Conservation (phyloP, 2,329 filamentous ascomycete species). For the Xylogone sp. region DNA sequence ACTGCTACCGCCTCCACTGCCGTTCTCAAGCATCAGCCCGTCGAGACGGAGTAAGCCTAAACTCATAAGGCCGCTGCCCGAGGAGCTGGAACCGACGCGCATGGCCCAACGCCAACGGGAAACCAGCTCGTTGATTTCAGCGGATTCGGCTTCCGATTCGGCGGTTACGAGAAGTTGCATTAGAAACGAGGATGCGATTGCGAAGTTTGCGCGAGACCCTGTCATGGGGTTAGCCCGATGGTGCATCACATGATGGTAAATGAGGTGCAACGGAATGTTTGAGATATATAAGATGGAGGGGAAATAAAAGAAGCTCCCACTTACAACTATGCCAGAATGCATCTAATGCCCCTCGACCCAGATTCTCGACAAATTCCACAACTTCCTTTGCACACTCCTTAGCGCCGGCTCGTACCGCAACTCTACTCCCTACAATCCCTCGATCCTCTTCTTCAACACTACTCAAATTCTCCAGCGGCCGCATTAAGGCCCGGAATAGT, state of each 20-base stretch:
- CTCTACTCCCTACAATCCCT: slow-evolving; percentile 14
- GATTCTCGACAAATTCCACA: slow-evolving; percentile 27
- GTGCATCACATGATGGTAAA: too few species aligned
- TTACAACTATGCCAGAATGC: slow-evolving; percentile 28
- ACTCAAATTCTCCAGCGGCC: slow-evolving; percentile 25
- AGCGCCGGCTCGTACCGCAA: slow-evolving; percentile 23
- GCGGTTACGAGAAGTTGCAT: slow-evolving; percentile 27
- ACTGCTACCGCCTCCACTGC: background rate
- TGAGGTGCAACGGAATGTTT: background rate
- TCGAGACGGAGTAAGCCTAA: slow-evolving; percentile 25
- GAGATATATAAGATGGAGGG: background rate
- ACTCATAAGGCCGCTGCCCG: slow-evolving; percentile 25
- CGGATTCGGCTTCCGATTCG: slow-evolving; percentile 19
- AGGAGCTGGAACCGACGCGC: slow-evolving; percentile 21
- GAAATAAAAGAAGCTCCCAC: slow-evolving; percentile 3
- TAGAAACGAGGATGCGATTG: slow-evolving; percentile 28
- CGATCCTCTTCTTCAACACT: slow-evolving; percentile 21
- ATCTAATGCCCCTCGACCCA: slow-evolving; percentile 23
- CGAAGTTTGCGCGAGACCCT: slow-evolving; percentile 30
- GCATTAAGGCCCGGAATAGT: slow-evolving; percentile 28
- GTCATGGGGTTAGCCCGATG: background rate
- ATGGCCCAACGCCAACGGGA: slow-evolving; percentile 27
- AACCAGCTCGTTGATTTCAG: slow-evolving; percentile 24
- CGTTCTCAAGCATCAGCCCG: slow-evolving; percentile 22
- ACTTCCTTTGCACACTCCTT: slow-evolving; percentile 28